Base-by-base conservation (phyloP, 768 basidiomycete genomes). In the Mycena polygramma region DNA sequence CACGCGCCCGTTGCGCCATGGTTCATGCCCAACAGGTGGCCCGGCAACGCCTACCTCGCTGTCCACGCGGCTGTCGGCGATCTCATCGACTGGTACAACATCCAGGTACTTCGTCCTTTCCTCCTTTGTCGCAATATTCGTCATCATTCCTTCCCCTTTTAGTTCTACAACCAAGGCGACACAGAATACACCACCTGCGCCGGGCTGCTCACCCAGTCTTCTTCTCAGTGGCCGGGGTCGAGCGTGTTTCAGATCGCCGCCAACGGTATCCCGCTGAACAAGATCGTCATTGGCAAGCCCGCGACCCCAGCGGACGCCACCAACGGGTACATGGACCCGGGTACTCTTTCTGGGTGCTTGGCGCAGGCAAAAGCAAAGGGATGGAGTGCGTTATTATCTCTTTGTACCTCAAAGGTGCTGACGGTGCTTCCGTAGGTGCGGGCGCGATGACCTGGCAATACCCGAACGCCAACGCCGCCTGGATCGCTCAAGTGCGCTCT, bases 271-370 rank as follows among this genome's bases (percentile, higher is more conserved):
- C 77, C 83, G 5, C 75, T 89, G 46, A 77, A 85, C 76, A 93
- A 94, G 79, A 82, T 94, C 55, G 88, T 94, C 68, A 91, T 94
- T 74, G 92, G 92, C 4, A 94, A 94, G 78, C 92, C 92, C 1
- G 89, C 88, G 1, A 81, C 76, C 11, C 65, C 83, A 0, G 73
- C 79, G 9, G 87, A 89, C 59, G 90, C 90, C 1, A 85, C 68
- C 67, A 91, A 88, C 70, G 90, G 91, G 7, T 93, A 87, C 79
- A 90, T 94, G 69, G 81, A 79, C 30, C 83, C 90, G 1, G 77
- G 84, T 1, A 86, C 85, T 17, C 82, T 94, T 22, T 86, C 89
- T 0, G 77, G 79, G 2, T 94, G 93, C 75, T 80, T 94, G 30
- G 73, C 83, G 20, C 82, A 89, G 77, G 93, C 90, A 0, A 87